Evolutionary conservation across 2,329 filamentous ascomycete species (phyloP), one percentile per base, ranked within the genome.

Genomic region (Aspergillus ibericus): DNA sequence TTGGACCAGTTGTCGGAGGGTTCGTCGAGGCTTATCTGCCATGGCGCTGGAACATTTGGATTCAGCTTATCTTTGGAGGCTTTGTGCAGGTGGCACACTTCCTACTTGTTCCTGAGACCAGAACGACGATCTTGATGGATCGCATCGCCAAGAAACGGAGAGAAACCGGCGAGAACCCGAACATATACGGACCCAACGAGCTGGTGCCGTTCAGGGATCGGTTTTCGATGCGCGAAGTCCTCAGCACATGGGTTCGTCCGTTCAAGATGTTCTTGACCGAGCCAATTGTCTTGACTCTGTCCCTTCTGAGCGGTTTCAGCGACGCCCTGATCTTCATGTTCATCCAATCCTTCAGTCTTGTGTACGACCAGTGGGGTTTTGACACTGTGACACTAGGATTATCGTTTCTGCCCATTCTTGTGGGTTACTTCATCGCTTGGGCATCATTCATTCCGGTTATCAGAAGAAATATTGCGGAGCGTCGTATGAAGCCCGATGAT

Each of bases 41-140:
- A 25, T 95, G 90, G 90, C 82, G 83, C 63, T 92, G 88, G 88
- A 85, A 82, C 55, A 92, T 93, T 71, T 95, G 91, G 91, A 89
- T 93, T 59, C 90, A 93, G 74, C 83, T 93, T 62, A 92, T 93
- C 65, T 86, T 93, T 54, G 90, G 91, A 16, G 88, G 77, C 8
- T 81, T 85, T 34, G 85, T 91, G 3, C 90, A 93, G 69, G 16
- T 84, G 4, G 68, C 90, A 4, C 89, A 92, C 70, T 78, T 88
- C 51, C 69, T 89, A 58, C 80, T 85, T 7, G 91, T 95, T 1
- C 90, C 90, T 1, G 91, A 95, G 74, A 95, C 91, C 0, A 83
- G 91, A 53, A 84, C 86, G 0, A 91, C 88, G 4, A 84, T 92
- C 60, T 82, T 95, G 79, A 87, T 96, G 82, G 88, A 95, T 77